Evolutionary conservation across 2,329 filamentous ascomycete species (phyloP).

Genomic region (Diaporthe destruens): DNA sequence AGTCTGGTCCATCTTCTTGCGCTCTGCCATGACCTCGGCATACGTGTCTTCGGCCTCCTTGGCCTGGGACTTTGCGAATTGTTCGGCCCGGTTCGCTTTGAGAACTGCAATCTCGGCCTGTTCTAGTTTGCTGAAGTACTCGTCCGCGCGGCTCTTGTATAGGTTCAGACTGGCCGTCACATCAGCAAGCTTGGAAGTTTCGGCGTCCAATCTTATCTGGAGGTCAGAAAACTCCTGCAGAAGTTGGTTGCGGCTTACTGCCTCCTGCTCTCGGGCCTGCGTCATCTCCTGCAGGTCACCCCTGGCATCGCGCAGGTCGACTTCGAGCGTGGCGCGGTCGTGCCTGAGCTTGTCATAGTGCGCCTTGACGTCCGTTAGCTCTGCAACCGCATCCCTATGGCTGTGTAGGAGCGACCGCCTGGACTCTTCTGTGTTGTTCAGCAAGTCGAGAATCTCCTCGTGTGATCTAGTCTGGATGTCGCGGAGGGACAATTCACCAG

Average conservation of each 20-base stretch:
- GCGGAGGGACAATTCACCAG: conserved; percentile 87
- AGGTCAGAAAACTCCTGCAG: conserved; percentile 93
- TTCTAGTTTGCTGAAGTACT: conserved; percentile 97
- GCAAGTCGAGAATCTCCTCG: conserved; percentile 91
- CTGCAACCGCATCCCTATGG: conserved; percentile 87
- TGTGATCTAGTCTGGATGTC: conserved; percentile 95
- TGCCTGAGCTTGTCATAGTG: conserved; percentile 90
- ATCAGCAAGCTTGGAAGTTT: conserved; percentile 86
- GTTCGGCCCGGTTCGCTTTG: conserved; percentile 90
- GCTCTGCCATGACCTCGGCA: conserved; percentile 89
- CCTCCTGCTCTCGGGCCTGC: conserved; percentile 85
- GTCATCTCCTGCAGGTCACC: conserved; percentile 88
- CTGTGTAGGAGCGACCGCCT: conserved; percentile 83
- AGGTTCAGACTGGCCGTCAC: conserved; percentile 85
- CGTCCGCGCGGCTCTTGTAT: conserved; percentile 92
- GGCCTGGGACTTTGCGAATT: conserved; percentile 91
- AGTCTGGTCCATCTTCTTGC: conserved; percentile 87
- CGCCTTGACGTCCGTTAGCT: conserved; percentile 87
- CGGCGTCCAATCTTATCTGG: conserved; percentile 91
- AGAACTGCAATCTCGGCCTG: conserved; percentile 96
- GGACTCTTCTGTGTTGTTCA: conserved; percentile 93
- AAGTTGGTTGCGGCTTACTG: conserved; percentile 87
- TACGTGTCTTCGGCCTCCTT: conserved; percentile 93
- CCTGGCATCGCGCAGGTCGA: conserved; percentile 85
- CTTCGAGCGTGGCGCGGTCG: conserved; percentile 81